A percentile compares a stretch with the other conserved stretches of the same genome.
phyloP scores from a whole-genome alignment of 441 rosid species.

The Eruca vesicaria region DNA sequence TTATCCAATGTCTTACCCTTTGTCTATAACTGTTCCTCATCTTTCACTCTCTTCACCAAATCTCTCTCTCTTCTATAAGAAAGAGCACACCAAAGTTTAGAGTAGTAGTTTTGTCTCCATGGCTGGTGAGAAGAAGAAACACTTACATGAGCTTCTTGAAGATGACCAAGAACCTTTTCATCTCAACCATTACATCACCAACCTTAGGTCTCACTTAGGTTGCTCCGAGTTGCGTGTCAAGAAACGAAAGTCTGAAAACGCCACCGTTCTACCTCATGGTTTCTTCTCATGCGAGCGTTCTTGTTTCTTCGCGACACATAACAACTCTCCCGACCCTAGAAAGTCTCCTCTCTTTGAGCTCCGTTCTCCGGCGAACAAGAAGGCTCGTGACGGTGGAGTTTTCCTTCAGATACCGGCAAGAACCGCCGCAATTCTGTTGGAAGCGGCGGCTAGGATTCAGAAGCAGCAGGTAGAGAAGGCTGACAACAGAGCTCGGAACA shows the following conservation, averaged over 20 bases:
- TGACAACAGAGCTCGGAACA: constrained; percentile 31
- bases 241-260: constrained; percentile 43
- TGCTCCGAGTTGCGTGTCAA: constrained; percentile 44
- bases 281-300: constrained; percentile 49
- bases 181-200: constrained; percentile 66
- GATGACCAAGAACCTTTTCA: constrained; percentile 95
- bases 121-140: constrained; percentile 41
- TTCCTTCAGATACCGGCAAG: constrained; percentile 34
- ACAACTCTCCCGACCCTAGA: constrained; percentile 56
- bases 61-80: constrained; percentile 17
- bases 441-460: constrained; percentile 80
- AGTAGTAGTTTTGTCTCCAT: neutral
- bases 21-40: constrained; percentile 34
- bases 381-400: constrained; percentile 35
- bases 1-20: constrained; percentile 33
- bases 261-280: constrained; percentile 33
- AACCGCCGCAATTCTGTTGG: constrained; percentile 48
- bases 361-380: constrained; percentile 45
- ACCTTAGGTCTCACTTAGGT: constrained; percentile 48
- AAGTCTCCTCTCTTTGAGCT: constrained; percentile 68
- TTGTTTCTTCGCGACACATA: constrained; percentile 54
- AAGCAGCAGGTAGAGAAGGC: constrained; percentile 38
- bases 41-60: constrained; percentile 8
- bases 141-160: constrained; percentile 57
- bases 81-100: constrained; percentile 2